Evolutionary conservation across 441 rosid genomes (phyloP).

Genomic region (Gossypium aridum): DNA sequence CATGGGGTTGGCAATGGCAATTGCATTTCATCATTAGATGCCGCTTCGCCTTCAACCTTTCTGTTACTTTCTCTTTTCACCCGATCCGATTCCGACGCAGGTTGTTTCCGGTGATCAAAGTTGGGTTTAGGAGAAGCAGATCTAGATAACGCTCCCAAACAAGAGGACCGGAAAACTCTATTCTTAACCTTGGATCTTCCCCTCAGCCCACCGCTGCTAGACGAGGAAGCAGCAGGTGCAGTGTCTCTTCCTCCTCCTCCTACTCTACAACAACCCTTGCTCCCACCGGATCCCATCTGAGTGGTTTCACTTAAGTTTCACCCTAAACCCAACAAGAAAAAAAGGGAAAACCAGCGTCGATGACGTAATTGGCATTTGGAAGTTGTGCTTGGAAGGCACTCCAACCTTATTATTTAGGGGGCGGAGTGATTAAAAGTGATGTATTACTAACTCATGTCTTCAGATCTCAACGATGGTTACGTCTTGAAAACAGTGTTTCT

Average conservation of each 20-base stretch:
- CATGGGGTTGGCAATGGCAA: constrained; percentile 15
- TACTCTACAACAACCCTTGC: constrained; percentile 38
- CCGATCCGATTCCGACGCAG: constrained; percentile 23
- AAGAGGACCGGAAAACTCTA: constrained; percentile 61
- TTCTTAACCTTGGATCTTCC: constrained; percentile 44
- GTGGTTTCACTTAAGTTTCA: constrained; percentile 1
- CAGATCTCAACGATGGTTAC: constrained; percentile 4
- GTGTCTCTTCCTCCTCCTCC: constrained; percentile 10
- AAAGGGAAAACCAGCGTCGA: not conserved
- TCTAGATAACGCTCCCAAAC: constrained; percentile 63
- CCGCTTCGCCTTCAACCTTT: constrained; percentile 34
- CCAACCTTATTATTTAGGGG: constrained; percentile 6
- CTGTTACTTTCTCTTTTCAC: constrained; percentile 39
- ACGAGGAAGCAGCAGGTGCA: constrained; percentile 15
- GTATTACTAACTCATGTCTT: not conserved
- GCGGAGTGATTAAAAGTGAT: constrained; percentile 10
- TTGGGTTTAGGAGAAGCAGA: constrained; percentile 47
- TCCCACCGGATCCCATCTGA: constrained; percentile 82
- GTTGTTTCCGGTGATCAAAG: constrained; percentile 24
- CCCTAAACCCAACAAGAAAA: not conserved
- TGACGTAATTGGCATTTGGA: not conserved
- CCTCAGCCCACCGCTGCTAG: constrained; percentile 22
- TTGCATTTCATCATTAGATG: constrained; percentile 19
- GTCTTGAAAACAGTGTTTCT: not conserved
- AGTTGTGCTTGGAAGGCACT: constrained; percentile 12